Base-by-base conservation (phyloP, 2,329 filamentous ascomycete genomes). In the Alternaria arborescens region DNA sequence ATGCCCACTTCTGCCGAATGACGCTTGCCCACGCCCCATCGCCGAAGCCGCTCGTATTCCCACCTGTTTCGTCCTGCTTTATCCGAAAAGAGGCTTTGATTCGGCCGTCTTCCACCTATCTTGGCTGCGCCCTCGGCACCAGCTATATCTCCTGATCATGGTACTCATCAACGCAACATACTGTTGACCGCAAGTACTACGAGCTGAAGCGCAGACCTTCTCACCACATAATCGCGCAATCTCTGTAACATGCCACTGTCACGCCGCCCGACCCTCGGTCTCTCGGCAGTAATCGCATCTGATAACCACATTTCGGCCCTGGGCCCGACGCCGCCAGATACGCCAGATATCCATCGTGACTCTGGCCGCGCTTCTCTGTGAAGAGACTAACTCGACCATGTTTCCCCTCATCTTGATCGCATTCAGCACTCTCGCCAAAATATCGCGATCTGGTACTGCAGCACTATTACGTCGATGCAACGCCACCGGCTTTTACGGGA, bases 221-320 rank as follows among this genome's bases (percentile, higher is more conserved):
- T 57, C 61, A 50, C 57, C 61, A 44, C 30, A 62, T 55, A 24
- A 50, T 54, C 46, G 52, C 44, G 51, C 54, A 47, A 8, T 46
- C 14, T 58, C 53, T 30, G 36, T 52, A 32, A 46, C 28, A 32
- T 52, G 26, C 61, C 46, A 34, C 38, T 41, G 50, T 58, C 20
- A 36, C 54, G 36, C 36, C 26, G 44, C 44, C 50, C 58, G 54
- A 51, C 41, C 32, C 32, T 38, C 53, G 57, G 52, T 22, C 24
- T 26, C 52, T 60, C 46, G 52, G 58, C 55, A 34, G 26, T 20
- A 22, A 43, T 48, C 36, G 51, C 61, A 64, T 64, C 61, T 64
- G 61, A 64, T 64, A 64, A 64, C 50, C 46, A 42, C 30, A 52
- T 28, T 26, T 22, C 28, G 32, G 22, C 20, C 36, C 34, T 40